These are phyloP conservation scores for Xylariaceae sp. DNA, from an alignment of 2,329 filamentous ascomycete genomes.

Conservation along the genomic window DNA sequence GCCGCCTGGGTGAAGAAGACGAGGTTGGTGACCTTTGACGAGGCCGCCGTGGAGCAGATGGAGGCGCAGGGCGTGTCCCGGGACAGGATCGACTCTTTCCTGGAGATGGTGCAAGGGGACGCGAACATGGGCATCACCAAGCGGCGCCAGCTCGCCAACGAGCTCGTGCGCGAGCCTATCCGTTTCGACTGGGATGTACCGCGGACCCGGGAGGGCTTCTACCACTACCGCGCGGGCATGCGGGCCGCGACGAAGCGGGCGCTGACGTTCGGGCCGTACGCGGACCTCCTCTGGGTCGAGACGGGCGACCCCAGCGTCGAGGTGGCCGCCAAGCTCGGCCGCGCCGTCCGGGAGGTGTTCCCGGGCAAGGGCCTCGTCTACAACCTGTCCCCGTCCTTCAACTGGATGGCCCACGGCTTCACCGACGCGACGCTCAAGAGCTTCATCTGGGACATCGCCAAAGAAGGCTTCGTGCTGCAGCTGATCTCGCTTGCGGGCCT, in stretches of 20 bases:
- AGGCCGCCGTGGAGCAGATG: constrained; percentile 77
- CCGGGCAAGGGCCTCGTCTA: constrained; percentile 91
- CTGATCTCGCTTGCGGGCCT: constrained; percentile 63
- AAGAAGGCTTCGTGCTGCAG: constrained; percentile 74
- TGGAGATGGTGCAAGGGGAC: constrained; percentile 55
- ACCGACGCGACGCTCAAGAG: constrained; percentile 74
- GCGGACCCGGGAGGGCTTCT: constrained; percentile 88
- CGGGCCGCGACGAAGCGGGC: constrained; percentile 87
- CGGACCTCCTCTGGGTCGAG: constrained; percentile 95
- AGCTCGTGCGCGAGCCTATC: constrained; percentile 63
- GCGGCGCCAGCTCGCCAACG: constrained; percentile 67
- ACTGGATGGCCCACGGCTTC: constrained; percentile 97
- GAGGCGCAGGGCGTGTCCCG: constrained; percentile 59
- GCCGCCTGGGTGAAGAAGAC: constrained; percentile 83
- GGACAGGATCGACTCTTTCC: constrained; percentile 64
- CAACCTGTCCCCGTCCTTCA: constrained; percentile 94
- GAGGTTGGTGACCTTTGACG: constrained; percentile 84
- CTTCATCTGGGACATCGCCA: constrained; percentile 95
- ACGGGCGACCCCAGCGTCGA: constrained; percentile 83
- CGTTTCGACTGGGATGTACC: constrained; percentile 90
- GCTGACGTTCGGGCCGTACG: constrained; percentile 84
- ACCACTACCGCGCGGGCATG: constrained; percentile 84
- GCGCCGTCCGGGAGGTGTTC: constrained; percentile 63
- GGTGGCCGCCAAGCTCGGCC: constrained; percentile 71
- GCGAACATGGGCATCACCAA: constrained; percentile 73